phyloP scores from a whole-genome alignment of 441 rosid genomes.

The Macaranga tanarius region DNA sequence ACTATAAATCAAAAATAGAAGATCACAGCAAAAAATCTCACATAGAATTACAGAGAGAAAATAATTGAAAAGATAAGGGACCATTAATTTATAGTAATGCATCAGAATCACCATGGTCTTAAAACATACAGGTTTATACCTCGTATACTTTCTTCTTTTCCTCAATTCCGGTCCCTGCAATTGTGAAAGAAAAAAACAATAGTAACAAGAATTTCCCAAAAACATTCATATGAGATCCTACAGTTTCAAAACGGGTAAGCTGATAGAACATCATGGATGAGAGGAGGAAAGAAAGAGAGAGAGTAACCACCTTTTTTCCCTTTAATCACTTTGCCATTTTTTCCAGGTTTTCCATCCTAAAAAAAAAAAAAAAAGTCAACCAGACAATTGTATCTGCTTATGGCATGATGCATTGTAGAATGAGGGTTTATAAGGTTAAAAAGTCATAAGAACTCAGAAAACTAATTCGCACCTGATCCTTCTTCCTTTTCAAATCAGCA shows the following conservation, averaged over 20 bases:
- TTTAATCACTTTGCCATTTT: conserved; percentile 38
- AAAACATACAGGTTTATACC: conserved; percentile 32
- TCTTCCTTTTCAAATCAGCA: conserved; percentile 34
- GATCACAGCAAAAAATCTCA: neutral
- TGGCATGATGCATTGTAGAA: neutral
- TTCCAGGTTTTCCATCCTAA: conserved; percentile 39
- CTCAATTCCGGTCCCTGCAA: conserved; percentile 36
- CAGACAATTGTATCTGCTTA: conserved; percentile 13
- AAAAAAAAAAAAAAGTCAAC: conserved; percentile 19
- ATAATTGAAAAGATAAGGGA: neutral
- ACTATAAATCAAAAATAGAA: neutral
- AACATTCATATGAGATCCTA: neutral
- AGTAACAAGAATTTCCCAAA: neutral
- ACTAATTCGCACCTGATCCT: conserved; percentile 36
- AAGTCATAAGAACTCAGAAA: conserved; percentile 18
- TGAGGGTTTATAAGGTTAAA: neutral
- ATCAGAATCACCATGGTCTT: conserved; percentile 6
- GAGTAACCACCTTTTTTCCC: conserved; percentile 33
- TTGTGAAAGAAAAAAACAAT: conserved; percentile 11
- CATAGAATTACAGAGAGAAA: neutral
- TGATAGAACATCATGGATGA: neutral
- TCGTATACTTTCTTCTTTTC: conserved; percentile 35
- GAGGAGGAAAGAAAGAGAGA: neutral
- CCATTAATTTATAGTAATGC: conserved; percentile 1
- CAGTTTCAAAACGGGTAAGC: neutral